Conservation (phyloP, 345 rosid genomes). For the Streptanthus diversifolius region DNA sequence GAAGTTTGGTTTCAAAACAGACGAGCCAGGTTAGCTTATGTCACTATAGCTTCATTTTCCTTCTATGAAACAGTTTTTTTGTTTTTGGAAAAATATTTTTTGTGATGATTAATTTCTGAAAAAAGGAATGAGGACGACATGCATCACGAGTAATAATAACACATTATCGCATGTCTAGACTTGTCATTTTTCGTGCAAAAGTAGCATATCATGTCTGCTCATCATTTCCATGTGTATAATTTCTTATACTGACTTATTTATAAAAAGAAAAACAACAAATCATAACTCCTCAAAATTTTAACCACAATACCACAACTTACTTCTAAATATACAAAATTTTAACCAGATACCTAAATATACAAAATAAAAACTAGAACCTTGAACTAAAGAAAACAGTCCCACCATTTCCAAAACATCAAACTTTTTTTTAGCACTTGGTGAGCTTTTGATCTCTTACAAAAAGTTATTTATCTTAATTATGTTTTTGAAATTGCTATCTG, state of each 20-base stretch:
- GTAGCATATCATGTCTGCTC: slow-evolving; percentile 29
- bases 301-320: neutral
- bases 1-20: slow-evolving; percentile 99
- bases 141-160: slow-evolving; percentile 40
- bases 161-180: slow-evolving; percentile 31
- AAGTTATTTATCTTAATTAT: neutral
- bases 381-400: neutral
- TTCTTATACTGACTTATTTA: slow-evolving; percentile 17
- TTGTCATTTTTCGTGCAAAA: slow-evolving; percentile 30
- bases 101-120: slow-evolving; percentile 29
- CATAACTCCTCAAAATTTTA: neutral
- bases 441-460: neutral
- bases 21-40: slow-evolving; percentile 70
- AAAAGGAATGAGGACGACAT: slow-evolving; percentile 30
- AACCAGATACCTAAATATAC: neutral
- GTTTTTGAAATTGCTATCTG: neutral
- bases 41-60: neutral
- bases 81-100: neutral
- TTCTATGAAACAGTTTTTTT: neutral
- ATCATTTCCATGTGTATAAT: slow-evolving; percentile 22
- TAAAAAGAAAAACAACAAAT: slow-evolving; percentile 7
- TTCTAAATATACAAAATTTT: neutral
- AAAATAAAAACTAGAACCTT: neutral
- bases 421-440: neutral
- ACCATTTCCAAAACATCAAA: neutral